Base-by-base conservation (phyloP, 2,329 filamentous ascomycete species). In the Juglanconis oblonga region DNA sequence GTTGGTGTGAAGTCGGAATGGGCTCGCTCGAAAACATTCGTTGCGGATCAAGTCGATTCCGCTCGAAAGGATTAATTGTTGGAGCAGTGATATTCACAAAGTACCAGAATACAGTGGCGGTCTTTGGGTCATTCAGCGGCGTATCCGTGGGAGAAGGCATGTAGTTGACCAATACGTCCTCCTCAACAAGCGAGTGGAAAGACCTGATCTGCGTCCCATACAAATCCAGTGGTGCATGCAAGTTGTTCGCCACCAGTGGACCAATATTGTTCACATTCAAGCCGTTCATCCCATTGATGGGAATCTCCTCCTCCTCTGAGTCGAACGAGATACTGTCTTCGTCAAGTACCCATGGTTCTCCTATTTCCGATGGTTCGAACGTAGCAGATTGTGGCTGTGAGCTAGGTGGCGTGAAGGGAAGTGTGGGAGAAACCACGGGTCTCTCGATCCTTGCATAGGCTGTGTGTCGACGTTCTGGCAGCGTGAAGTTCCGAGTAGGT, bases 61-160 rank as follows among this genome's bases (percentile, higher is more conserved):
- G 83, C 73, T 98, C 93, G 70, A 91, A 97, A 33, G 96, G 82
- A 1, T 93, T 96, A 70, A 98, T 85, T 65, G 86, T 90, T 1
- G 92, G 91, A 0, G 89, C 93, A 2, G 92, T 96, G 6, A 95
- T 89, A 66, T 92, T 89, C 51, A 98, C 87, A 72, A 97, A 98
- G 73, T 98, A 92, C 72, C 89, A 89, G 72, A 98, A 98, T 6
- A 97, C 87, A 35, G 88, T 84, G 13, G 91, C 88, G 10, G 91
- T 94, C 64, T 89, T 87, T 3, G 86, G 83, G 65, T 97, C 92
- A 66, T 87, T 90, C 33, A 97, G 77, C 36, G 95, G 93, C 44
- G 88, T 88, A 36, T 84, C 85, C 29, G 81, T 76, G 4, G 85
- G 81, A 1, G 85, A 85, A 5, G 89, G 88, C 45, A 81, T 80